Evolutionary conservation across 2,329 filamentous ascomycete species (phyloP), one percentile per base, ranked within the genome.

Genomic region (Aspergillus alliaceus): DNA sequence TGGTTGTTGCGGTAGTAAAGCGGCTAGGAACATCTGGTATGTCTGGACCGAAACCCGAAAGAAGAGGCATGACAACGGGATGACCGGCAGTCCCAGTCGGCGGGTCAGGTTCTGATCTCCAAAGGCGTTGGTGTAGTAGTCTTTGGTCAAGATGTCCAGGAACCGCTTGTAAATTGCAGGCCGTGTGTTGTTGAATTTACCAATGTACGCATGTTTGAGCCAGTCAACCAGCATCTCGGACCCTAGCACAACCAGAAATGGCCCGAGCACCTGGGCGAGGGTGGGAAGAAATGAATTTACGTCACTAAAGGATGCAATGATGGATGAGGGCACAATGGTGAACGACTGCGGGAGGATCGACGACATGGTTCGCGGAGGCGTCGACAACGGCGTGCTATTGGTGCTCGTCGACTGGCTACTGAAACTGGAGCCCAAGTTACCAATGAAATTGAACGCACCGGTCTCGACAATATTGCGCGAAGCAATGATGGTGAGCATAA

Each of bases 111-210:
- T 93, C 25, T 95, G 93, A 24, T 96, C 90, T 12, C 88, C 87
- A 70, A 99, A 99, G 3, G 93, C 93, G 52, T 97, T 93, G 1
- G 92, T 93, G 72, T 99, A 99, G 76, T 99, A 99, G 73, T 99
- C 95, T 74, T 98, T 98, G 64, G 92, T 93, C 7, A 99, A 79
- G 4, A 99, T 90, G 69, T 99, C 96, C 15, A 98, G 83, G 70
- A 95, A 96, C 24, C 92, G 86, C 52, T 86, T 85, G 73, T 99
- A 99, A 55, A 99, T 90, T 6, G 84, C 86, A 3, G 95, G 95
- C 62, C 95, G 93, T 64, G 93, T 92, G 66, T 96, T 96, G 80
- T 99, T 99, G 79, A 99, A 99, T 72, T 99, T 99, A 71, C 88
- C 93, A 72, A 99, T 96, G 72, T 98, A 99, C 22, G 91, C 91